Evolutionary conservation across 208 protist species (phyloP).

Genomic region (Leishmania braziliensis): DNA sequence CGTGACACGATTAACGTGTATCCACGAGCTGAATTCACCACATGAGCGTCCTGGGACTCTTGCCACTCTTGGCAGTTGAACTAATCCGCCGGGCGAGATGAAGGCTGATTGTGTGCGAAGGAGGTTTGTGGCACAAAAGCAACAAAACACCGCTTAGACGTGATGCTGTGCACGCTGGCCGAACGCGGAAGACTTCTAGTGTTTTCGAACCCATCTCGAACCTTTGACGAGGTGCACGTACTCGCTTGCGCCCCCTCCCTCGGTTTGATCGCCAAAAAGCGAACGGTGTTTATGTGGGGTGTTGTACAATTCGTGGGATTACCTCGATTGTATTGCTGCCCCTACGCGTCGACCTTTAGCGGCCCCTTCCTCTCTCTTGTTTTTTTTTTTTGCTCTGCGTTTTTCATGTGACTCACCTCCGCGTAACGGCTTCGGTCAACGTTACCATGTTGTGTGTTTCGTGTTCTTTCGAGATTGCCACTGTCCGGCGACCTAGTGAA

Average conservation of each 20-base stretch:
- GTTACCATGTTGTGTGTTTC: background rate
- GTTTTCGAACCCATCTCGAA: background rate
- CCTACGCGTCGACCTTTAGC: background rate
- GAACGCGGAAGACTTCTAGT: background rate
- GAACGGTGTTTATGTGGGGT: background rate
- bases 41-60: no score
- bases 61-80: background rate
- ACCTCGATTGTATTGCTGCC: no score
- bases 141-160: background rate
- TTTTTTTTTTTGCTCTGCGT: background rate
- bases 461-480: background rate
- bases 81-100: background rate
- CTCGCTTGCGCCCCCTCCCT: background rate
- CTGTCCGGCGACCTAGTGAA: background rate
- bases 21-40: background rate
- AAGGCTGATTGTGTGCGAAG: background rate
- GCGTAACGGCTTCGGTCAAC: background rate
- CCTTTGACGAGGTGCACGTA: background rate
- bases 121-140: background rate
- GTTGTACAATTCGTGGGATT: no score
- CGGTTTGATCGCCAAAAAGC: background rate
- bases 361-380: background rate
- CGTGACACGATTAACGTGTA: slow-evolving; percentile 2
- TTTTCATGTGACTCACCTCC: background rate
- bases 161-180: no score